Conservation (phyloP, 176 grass and related monocot species). For the Saccharum officinarum region DNA sequence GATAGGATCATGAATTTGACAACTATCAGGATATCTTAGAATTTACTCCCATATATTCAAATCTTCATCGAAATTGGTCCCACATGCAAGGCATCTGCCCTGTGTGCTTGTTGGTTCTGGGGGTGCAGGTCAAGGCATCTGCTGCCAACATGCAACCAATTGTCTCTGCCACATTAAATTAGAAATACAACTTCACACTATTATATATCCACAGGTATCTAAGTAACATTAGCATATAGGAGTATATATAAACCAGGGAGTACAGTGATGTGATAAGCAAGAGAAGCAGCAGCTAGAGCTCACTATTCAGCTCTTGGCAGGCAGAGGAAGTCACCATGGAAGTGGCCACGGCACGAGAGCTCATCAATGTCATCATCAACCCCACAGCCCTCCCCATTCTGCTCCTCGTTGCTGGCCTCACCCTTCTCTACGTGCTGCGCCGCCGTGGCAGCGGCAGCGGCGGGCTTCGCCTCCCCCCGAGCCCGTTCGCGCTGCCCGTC, state of each 20-base stretch:
- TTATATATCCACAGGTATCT: too few species aligned
- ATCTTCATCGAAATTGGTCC: too few species aligned
- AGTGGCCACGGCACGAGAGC: neutral
- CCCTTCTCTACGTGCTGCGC: slow-evolving; percentile 24
- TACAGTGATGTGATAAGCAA: neutral
- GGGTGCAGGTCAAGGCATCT: neutral
- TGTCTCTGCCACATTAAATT: neutral
- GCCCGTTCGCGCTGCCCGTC: slow-evolving; percentile 39
- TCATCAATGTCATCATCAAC: neutral
- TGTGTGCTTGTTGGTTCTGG: too few species aligned
- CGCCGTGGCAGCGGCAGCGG: neutral
- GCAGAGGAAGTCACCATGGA: slow-evolving; percentile 2
- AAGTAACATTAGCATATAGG: too few species aligned
- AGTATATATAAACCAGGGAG: slow-evolving; percentile 7
- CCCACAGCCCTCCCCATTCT: slow-evolving; percentile 19
- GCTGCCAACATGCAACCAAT: neutral
- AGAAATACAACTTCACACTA: too few species aligned
- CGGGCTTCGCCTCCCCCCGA: slow-evolving; percentile 41
- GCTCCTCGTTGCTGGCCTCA: slow-evolving; percentile 30
- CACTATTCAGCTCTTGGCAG: neutral
- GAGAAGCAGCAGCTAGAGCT: neutral
- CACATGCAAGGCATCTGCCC: too few species aligned
- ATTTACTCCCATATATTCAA: too few species aligned
- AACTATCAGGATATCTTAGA: too few species aligned
- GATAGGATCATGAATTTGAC: too few species aligned